Evolutionary conservation across 306 rosid species (phyloP), one percentile per base, ranked within the genome.

Genomic region (Phaseolus lunatus): DNA sequence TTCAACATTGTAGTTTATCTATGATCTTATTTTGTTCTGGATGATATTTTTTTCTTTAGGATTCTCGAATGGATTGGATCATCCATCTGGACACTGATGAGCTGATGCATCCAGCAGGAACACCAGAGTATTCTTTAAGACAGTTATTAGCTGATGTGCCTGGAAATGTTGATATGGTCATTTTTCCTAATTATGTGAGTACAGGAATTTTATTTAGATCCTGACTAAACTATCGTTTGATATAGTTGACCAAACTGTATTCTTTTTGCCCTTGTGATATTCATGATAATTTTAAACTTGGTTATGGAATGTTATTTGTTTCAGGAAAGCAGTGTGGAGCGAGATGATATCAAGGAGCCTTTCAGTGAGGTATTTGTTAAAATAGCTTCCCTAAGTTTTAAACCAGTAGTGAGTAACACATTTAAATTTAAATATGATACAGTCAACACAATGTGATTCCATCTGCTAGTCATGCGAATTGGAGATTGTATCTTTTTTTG

Each of bases 61-160:
- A 85, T 33, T 85, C 88, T 65, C 89, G 98, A 45, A 89, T 89
- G 97, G 99, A 91, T 83, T 95, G 99, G 99, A 90, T 95, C 78
- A 37, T 95, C 70, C 99, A 95, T 91, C 90, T 95, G 76, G 99
- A 95, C 85, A 95, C 96, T n/a, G 96, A 90, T 80, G 98, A 91
- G 80, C 85, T 95, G 75, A 75, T 91, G 63, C 80, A 90, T 86
- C 97, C 97, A 58, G 90, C 84, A 11, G 97, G 91, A 81, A 72
- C 88, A 5, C 78, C 41, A 13, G 99, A 91, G 87, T 95, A 95
- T 68, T 95, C 99, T 23, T 85, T 95, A 83, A 88, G 97, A 78
- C 97, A 82, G 68, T 80, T 95, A 88, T 84, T 95, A 73, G 80
- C 96, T 11, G 93, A 92, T 72, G 93, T 95, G 68, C 97, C 97